phyloP scores from a whole-genome alignment of 306 rosid species.

The Cucurbita ficifolia region DNA sequence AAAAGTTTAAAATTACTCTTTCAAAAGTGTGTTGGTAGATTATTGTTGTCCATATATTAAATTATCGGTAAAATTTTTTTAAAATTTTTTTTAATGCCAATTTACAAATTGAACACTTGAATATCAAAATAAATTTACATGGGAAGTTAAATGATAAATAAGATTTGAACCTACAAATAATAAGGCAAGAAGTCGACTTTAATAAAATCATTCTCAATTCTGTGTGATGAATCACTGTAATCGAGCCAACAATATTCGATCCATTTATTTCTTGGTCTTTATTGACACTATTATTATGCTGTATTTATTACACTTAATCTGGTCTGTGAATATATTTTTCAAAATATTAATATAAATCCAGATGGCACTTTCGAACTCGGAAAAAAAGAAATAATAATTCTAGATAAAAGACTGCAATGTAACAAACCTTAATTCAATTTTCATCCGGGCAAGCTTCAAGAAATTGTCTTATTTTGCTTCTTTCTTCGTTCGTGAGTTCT shows the following conservation, averaged over 20 bases:
- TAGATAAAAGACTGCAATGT: not conserved
- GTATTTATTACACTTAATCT: not conserved
- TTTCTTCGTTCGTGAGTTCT: conserved; percentile 44
- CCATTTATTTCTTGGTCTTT: not conserved
- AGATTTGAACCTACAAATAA: too few relatives aligned
- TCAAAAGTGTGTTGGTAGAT: too few relatives aligned
- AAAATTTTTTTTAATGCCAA: not conserved
- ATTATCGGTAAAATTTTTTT: too few relatives aligned
- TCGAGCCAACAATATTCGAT: not conserved
- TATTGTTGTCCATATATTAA: too few relatives aligned
- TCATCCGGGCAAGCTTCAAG: conserved; percentile 48
- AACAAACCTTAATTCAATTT: conserved; percentile 15
- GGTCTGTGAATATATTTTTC: not conserved
- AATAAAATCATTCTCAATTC: not conserved
- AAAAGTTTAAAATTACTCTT: too few relatives aligned
- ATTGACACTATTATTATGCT: not conserved
- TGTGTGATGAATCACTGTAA: not conserved
- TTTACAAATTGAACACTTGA: not conserved
- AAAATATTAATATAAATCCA: not conserved
- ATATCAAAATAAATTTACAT: not conserved
- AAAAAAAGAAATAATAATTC: too few relatives aligned
- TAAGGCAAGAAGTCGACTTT: not conserved
- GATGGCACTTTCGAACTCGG: not conserved
- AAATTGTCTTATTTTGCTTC: conserved; percentile 38
- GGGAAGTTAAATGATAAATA: too few relatives aligned